Base-by-base conservation (phyloP, 345 rosid genomes). In the Combretum micranthum region DNA sequence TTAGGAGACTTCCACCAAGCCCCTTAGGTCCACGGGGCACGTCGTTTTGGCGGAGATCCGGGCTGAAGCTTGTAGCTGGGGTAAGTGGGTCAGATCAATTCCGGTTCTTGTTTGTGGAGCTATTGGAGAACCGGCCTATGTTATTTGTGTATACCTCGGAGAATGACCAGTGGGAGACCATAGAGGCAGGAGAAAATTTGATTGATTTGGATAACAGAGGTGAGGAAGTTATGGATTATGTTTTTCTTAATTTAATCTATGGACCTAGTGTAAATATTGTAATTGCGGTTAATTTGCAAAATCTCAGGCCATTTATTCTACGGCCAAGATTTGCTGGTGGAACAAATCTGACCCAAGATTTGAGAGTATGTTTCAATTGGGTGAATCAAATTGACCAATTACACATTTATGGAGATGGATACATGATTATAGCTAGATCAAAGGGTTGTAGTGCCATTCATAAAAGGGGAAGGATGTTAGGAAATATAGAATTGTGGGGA, bases 21-120 rank as follows among this genome's bases (percentile, higher is more conserved):
- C 96, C 96, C 9, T 63, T 88, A 4, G 90, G 90, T 64, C 90
- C 85, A 67, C 96, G 87, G 63, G 85, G 88, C 43, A 83, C 90
- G 14, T 85, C 88, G 0, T 88, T 84, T 5, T 86, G 96, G 94
- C 69, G 91, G 18, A 65, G 90, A 52, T 83, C 88, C 59, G 85
- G 94, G 50, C 82, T 82, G 94, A 88, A 82, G 64, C 63, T 86
- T 57, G 64, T 80, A 4, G 50, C 71, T 16, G 69, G 60, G 42
- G 57, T 62, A 4, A 17, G 69, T 3, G 66, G 64, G 55, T 66
- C 83, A 18, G 71, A 66, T 23, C 73, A 72, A 63, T 89, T 86
- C 61, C 80, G 77, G 48, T 86, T 86, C 71, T 15, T 75, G 69
- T 86, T 89, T 5, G 86, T 68, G 10, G 97, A 89, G 69, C 42